Evolutionary conservation across 2,329 filamentous ascomycete species (phyloP).

Genomic region (Fusarium nelsonii): DNA sequence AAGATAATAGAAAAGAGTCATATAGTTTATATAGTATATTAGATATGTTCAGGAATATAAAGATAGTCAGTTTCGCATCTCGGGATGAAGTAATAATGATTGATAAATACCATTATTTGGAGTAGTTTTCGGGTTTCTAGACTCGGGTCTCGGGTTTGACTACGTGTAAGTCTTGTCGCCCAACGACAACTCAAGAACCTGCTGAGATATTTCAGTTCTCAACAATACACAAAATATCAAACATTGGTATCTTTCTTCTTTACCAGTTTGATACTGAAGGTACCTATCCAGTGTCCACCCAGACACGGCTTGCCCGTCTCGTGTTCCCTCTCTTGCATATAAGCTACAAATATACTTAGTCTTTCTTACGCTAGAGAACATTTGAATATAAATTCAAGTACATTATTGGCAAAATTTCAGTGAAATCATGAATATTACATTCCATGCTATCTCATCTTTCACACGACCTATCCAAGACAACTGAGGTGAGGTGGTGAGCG

Average conservation of each 20-base stretch:
- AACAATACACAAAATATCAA: too few relatives aligned
- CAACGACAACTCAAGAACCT: background rate
- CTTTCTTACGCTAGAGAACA: too few relatives aligned
- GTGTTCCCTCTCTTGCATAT: background rate
- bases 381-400: background rate
- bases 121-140: constrained; percentile 26
- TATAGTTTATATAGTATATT: background rate
- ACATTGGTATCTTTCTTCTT: too few relatives aligned
- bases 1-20: background rate
- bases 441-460: background rate
- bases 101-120: background rate
- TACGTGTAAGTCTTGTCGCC: background rate
- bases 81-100: constrained; percentile 11
- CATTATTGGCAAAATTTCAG: background rate
- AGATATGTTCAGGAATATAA: background rate
- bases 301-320: background rate
- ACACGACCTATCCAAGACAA: background rate
- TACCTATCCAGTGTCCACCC: background rate
- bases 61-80: constrained; percentile 21
- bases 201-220: too few relatives aligned
- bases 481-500: background rate
- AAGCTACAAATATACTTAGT: background rate
- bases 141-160: constrained; percentile 42
- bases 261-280: background rate
- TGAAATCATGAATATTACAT: background rate